Base-by-base conservation (phyloP, 2,329 filamentous ascomycete species). In the Ascochyta rabiei region DNA sequence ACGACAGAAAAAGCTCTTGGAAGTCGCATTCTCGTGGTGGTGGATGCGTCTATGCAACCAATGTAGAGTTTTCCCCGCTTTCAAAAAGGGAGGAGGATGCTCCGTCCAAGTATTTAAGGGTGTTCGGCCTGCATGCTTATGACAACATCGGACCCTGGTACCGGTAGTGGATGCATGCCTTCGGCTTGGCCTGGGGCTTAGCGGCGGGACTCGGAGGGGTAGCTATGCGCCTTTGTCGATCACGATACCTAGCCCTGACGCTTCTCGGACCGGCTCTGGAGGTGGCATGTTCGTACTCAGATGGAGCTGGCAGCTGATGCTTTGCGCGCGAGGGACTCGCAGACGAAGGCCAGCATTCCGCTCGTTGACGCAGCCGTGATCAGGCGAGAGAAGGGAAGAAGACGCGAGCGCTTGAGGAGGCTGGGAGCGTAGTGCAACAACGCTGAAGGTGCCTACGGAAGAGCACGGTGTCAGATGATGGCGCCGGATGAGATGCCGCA, bases 201-300 rank as follows among this genome's bases (percentile, higher is more conserved):
- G 67, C 63, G 57, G 64, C 63, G 64, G 67, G 26, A 45, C 33
- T 21, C 15, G 45, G 40, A 44, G 51, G 51, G 59, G 64, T 69
- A 65, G 66, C 68, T 68, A 66, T 48, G 56, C 50, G 59, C 60
- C 61, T 50, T 45, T 46, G 65, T 56, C 58, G 63, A 70, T 69
- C 68, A 62, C 28, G 38, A 48, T 58, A n/a, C n/a, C n/a, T n/a
- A 59, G 48, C 40, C 44, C 23, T 48, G 46, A 48, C 6, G 24
- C 19, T 42, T 50, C 45, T 45, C 19, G 23, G 51, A 26, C 21
- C 37, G 45, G 34, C 33, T 41, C 40, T 38, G 21, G 16, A 43
- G 18, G 35, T 39, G 45, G 35, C 42, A 56, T 41, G 23, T 28
- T 40, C 15, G 26, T 34, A 10, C 46, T 58, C 54, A 55, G 43